Evolutionary conservation across 2,329 filamentous ascomycete genomes (phyloP), one percentile per base, ranked within the genome.

Genomic region (Fusarium chaquense): DNA sequence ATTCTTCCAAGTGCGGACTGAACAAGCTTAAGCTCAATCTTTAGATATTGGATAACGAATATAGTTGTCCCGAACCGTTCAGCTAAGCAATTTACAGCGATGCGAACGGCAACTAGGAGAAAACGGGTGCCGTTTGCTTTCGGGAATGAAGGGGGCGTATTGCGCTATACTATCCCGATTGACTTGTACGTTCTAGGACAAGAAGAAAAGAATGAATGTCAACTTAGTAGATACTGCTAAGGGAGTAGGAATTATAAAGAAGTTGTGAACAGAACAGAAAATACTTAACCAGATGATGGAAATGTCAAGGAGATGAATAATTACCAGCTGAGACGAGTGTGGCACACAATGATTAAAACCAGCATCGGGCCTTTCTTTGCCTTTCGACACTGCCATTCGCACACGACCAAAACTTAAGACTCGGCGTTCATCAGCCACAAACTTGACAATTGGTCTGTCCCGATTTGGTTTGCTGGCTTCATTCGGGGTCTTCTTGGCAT

Each of bases 61-160:
- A 30, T n/a, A 62, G 36, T n/a, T 46, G 44, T 20, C 11, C 20
- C 24, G n/a, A 28, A 33, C 49, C 12, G 61, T 57, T 62, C 41
- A 58, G 50, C 58, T 54, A 49, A 41, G 46, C 28, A 50, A 51
- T 44, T 33, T 45, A 13, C 24, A 44, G 30, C 49, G 13, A 46
- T 24, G 52, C 38, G 62, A 70, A 58, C 60, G 55, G 60, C 43
- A 55, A 38, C 44, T 59, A 59, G 49, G 26, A 38, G 20, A 33
- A 61, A 43, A 56, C 56, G 52, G 52, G 66, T 67, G 47, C 50
- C 47, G 62, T 62, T 70, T 67, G 56, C 56, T 62, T 52, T 67
- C 61, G 49, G 58, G 62, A 52, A 22, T 26, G 49, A 26, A 30
- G 20, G 35, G 65, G 66, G 62, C 66, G 66, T 67, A 43, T 30